These are phyloP conservation scores for Limnanthes douglasii DNA, from an alignment of 345 rosid species.

Conservation along the genomic window DNA sequence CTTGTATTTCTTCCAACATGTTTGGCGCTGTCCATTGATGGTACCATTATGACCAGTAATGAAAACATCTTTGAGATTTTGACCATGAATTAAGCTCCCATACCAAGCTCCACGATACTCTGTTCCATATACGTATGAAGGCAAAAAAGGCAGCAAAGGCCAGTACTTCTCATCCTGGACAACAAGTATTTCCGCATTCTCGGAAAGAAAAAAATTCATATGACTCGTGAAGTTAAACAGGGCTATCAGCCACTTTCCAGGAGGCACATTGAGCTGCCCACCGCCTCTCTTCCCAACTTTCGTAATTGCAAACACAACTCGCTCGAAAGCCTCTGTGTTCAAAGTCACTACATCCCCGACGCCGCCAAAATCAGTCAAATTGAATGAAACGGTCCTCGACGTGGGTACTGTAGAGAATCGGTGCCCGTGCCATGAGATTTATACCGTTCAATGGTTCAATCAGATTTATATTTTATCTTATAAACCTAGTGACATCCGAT, in stretches of 20 bases:
- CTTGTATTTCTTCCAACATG: constrained; percentile 55
- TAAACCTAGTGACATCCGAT: too few relatives aligned
- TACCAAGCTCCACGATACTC: constrained; percentile 32
- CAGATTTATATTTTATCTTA: too few relatives aligned
- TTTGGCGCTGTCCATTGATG: constrained; percentile 53
- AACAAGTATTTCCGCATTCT: constrained; percentile 57
- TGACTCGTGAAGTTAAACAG: constrained; percentile 71
- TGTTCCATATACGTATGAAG: constrained; percentile 31
- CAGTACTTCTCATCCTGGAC: constrained; percentile 40
- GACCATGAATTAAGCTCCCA: constrained; percentile 33
- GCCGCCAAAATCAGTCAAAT: constrained; percentile 59
- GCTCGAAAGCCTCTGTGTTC: constrained; percentile 56
- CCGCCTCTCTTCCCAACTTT: constrained; percentile 47
- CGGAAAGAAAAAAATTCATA: constrained; percentile 57
- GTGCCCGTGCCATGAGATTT: too few relatives aligned
- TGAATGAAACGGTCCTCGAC: constrained; percentile 31
- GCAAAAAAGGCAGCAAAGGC: constrained; percentile 30
- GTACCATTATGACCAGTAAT: constrained; percentile 50
- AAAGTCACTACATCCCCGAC: constrained; percentile 48
- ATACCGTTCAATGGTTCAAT: too few relatives aligned
- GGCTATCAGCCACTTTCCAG: constrained; percentile 62
- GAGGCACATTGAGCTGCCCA: constrained; percentile 66
- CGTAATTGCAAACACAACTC: constrained; percentile 42
- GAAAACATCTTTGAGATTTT: constrained; percentile 32
- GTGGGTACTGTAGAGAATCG: too few relatives aligned